Percentiles rank a stretch among this genome's conserved stretches.
These are phyloP conservation scores for Boletus reticulatus DNA, from an alignment of 768 basidiomycete species.

Conservation along the genomic window DNA sequence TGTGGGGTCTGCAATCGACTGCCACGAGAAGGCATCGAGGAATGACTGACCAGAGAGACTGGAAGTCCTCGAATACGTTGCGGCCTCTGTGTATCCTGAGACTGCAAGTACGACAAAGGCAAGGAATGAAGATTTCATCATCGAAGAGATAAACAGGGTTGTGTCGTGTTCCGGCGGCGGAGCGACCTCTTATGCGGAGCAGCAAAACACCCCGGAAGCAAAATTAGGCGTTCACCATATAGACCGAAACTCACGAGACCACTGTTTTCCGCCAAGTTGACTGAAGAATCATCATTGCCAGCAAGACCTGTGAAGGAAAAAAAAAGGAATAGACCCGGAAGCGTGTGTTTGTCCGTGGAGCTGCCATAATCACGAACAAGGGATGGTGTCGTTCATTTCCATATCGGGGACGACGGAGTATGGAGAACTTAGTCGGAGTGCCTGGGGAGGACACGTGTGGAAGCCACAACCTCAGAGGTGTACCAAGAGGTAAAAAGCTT, in stretches of 20 bases:
- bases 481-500: background rate
- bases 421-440: background rate
- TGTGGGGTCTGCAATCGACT: conserved; percentile 33
- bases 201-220: background rate
- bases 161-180: background rate
- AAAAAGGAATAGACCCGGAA: background rate
- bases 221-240: background rate
- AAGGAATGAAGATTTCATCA: conserved; percentile 4
- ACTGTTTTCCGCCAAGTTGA: background rate
- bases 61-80: conserved; percentile 44
- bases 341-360: background rate
- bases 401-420: background rate
- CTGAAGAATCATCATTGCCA: background rate
- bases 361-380: background rate
- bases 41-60: conserved; percentile 51
- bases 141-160: background rate
- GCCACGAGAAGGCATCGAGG: conserved; percentile 33
- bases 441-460: background rate
- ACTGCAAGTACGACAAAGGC: conserved; percentile 7
- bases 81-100: conserved; percentile 28
- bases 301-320: background rate
- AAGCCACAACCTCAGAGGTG: too few relatives aligned
- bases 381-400: background rate
- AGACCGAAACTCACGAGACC: background rate
- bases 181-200: conserved; percentile 10